phyloP scores from a whole-genome alignment of 768 basidiomycete genomes.

The Roridomyces roridus region DNA sequence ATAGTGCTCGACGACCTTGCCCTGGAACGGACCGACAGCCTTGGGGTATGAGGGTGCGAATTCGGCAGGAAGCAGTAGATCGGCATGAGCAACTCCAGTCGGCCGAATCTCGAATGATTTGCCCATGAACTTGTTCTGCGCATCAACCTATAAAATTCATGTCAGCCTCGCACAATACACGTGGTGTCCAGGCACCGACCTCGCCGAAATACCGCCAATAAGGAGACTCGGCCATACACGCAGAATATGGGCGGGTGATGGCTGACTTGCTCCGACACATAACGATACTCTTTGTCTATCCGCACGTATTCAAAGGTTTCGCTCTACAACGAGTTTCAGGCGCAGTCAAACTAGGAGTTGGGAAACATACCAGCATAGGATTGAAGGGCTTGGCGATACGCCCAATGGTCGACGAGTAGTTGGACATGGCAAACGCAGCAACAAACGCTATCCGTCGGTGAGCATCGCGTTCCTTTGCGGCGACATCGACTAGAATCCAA shows the following conservation, averaged over 20 bases:
- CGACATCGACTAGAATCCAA: slow-evolving; percentile 73
- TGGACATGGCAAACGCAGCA: slow-evolving; percentile 97
- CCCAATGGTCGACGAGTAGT: slow-evolving; percentile 95
- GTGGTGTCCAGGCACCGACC: slow-evolving; percentile 39
- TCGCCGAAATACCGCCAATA: slow-evolving; percentile 92
- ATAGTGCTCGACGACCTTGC: slow-evolving; percentile 86
- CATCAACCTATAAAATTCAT: slow-evolving; percentile 71
- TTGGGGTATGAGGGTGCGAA: slow-evolving; percentile 69
- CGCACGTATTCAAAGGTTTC: slow-evolving; percentile 96
- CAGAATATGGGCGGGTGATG: slow-evolving; percentile 97
- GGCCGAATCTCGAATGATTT: slow-evolving; percentile 96
- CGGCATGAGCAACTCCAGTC: slow-evolving; percentile 91
- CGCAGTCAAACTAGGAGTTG: neutral
- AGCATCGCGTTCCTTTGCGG: slow-evolving; percentile 76
- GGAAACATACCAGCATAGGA: slow-evolving; percentile 78
- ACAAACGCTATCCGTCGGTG: slow-evolving; percentile 89
- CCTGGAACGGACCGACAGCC: slow-evolving; percentile 47
- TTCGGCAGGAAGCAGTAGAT: slow-evolving; percentile 76
- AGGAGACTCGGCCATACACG: slow-evolving; percentile 93
- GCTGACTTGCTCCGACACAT: slow-evolving; percentile 95
- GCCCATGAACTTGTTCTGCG: slow-evolving; percentile 96
- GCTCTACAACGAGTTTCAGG: slow-evolving; percentile 64
- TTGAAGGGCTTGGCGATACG: slow-evolving; percentile 98
- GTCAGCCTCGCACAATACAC: neutral
- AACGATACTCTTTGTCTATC: slow-evolving; percentile 87